phyloP scores from a whole-genome alignment of 805 yeast species.

The Pichia insulana region DNA sequence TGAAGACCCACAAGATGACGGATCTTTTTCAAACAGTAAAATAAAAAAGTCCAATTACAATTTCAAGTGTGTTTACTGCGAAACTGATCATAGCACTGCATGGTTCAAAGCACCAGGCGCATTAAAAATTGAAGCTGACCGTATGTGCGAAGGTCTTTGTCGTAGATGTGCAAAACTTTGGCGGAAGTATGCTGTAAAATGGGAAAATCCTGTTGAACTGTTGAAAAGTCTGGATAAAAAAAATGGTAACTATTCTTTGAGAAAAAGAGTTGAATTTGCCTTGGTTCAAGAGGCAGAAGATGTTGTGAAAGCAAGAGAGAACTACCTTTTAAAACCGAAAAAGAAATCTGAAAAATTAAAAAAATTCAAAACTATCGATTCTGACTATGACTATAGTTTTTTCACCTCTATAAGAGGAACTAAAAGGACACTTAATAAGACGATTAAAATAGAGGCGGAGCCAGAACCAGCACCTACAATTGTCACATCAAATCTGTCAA shows the following conservation, averaged over 20 bases:
- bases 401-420: conserved; percentile 3
- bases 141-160: conserved; percentile 57
- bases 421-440: background rate
- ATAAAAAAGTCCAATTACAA: conserved; percentile 30
- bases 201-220: conserved; percentile 75
- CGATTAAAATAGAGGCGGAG: background rate
- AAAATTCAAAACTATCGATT: conserved; percentile 11
- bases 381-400: conserved; percentile 6
- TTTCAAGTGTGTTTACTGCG: conserved; percentile 68
- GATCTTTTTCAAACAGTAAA: conserved; percentile 54
- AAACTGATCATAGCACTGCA: conserved; percentile 40
- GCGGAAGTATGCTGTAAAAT: conserved; percentile 80
- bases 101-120: conserved; percentile 73
- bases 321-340: conserved; percentile 17
- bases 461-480: too few relatives aligned
- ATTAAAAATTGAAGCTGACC: conserved; percentile 27
- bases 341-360: conserved; percentile 1
- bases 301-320: conserved; percentile 43
- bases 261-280: conserved; percentile 58
- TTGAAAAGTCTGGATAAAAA: conserved; percentile 36
- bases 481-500: background rate
- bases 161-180: conserved; percentile 81
- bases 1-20: conserved; percentile 56
- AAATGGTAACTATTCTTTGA: conserved; percentile 27
- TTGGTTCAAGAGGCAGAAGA: conserved; percentile 50